Base-by-base conservation (phyloP, 2,329 filamentous ascomycete species). In the Thermomyces lanuginosus region DNA sequence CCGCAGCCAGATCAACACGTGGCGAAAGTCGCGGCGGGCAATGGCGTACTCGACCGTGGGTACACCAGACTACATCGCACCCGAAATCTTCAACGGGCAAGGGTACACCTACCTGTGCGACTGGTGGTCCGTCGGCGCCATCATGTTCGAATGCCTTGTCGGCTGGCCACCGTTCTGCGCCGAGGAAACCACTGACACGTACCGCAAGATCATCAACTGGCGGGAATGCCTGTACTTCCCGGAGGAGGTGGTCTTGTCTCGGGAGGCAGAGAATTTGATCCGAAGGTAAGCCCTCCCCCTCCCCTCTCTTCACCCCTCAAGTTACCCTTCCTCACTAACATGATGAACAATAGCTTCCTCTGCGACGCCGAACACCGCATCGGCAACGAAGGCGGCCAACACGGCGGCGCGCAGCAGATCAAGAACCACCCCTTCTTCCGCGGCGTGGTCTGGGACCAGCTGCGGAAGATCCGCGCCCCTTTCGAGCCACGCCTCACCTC, bases 201-300 rank as follows among this genome's bases (percentile, higher is more conserved):
- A 98, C 59, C 77, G 86, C 40, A 98, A 98, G 68, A 98, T 98
- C 53, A 83, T 98, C 44, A 92, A 93, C 60, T 98, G 89, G 89
- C 75, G 81, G 30, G 77, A 92, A 47, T 83, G 86, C 33, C 61
- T 98, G 24, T 92, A 92, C 56, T 95, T 98, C 64, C 89, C 89
- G 1, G 84, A 92, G 34, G 89, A 98, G 53, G 79, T 93, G 44
- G 78, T 81, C 34, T 64, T 98, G 17, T 82, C 82, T 21, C 68
- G 69, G 1, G 84, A 93, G 46, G 84, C 89, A 0, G 86, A 95
- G 57, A 78, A 86, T 45, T 66, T 95, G 48, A 91, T 95, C 42
- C 67, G 83, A 63, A 82, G 76, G 83, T 91, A 64, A 51, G 69
- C 55, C 22, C 6, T 16, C 15, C 23, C 34, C 23, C 7, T 26